Evolutionary conservation across 75 land plant genomes (phyloP).

Genomic region (Pinus tabuliformis): DNA sequence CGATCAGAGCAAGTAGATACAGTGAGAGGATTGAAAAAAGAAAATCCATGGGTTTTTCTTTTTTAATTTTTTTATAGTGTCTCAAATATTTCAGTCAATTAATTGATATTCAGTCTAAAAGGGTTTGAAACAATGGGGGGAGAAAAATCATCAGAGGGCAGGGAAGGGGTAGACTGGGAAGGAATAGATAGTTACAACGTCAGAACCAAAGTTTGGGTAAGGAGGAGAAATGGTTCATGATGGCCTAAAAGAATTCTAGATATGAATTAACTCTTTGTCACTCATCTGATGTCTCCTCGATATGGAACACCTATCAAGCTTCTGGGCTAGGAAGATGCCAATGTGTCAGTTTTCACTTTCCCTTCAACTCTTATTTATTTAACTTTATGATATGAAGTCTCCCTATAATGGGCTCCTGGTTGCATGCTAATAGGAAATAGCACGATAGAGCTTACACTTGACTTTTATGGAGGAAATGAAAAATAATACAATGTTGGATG

Average conservation of each 20-base stretch:
- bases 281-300: slow-evolving; percentile 80
- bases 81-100: neutral
- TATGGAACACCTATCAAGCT: slow-evolving; percentile 94
- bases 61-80: neutral
- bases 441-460: no score
- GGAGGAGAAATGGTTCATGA: slow-evolving; percentile 92
- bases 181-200: slow-evolving; percentile 29
- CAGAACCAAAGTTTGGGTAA: slow-evolving; percentile 87
- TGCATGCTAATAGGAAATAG: no score
- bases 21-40: neutral
- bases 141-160: no score
- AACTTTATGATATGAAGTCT: neutral
- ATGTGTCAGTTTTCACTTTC: slow-evolving; percentile 59
- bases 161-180: slow-evolving; percentile 24
- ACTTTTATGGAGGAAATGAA: no score
- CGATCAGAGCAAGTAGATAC: no score
- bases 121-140: no score
- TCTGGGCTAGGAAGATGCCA: slow-evolving; percentile 85
- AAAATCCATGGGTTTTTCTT: neutral
- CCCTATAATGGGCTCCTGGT: no score
- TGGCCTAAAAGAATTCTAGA: slow-evolving; percentile 90
- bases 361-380: neutral
- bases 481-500: no score
- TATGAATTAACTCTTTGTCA: slow-evolving; percentile 52
- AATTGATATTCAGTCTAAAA: neutral